Conservation (phyloP, 169 alveolate genomes). For the Plasmodium vivax region DNA sequence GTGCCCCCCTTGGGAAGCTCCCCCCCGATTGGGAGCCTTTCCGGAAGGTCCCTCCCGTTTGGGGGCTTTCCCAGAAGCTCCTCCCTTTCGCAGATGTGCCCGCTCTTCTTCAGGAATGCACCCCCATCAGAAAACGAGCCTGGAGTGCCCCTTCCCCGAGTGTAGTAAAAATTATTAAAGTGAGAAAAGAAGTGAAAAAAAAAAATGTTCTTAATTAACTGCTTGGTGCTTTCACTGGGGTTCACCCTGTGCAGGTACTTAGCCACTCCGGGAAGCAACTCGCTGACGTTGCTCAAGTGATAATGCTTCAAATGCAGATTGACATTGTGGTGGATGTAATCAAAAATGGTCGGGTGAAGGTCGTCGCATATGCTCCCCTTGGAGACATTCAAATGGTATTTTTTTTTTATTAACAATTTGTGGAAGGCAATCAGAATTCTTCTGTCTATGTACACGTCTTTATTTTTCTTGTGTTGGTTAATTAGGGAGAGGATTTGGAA, state of each 20-base stretch:
- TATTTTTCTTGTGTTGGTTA: not conserved
- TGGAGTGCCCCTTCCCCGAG: not conserved
- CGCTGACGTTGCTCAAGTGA: slow-evolving; percentile 15
- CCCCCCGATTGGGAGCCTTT: not conserved
- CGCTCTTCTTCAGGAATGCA: not conserved
- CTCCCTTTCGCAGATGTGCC: not conserved
- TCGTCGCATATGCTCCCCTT: slow-evolving; percentile 26
- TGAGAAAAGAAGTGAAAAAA: slow-evolving; percentile 12
- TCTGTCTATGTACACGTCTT: slow-evolving; percentile 41
- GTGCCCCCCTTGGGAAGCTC: not conserved
- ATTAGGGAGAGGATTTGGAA: not conserved
- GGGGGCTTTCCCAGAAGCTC: not conserved
- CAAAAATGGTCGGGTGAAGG: slow-evolving; percentile 19
- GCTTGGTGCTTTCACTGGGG: slow-evolving; percentile 1
- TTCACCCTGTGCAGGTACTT: slow-evolving; percentile 37
- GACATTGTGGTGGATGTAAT: slow-evolving; percentile 42
- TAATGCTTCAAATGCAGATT: slow-evolving; percentile 14
- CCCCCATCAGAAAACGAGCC: not conserved
- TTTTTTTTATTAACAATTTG: slow-evolving; percentile 9
- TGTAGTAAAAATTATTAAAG: slow-evolving; percentile 6
- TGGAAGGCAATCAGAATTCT: slow-evolving; percentile 16
- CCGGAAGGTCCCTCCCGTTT: not conserved
- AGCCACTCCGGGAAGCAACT: slow-evolving; percentile 6
- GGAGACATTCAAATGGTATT: slow-evolving; percentile 14
- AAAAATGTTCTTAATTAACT: slow-evolving; percentile 26